Evolutionary conservation across 352 stramenopile genomes (phyloP).

Genomic region (Globisporangium acanthophoron): DNA sequence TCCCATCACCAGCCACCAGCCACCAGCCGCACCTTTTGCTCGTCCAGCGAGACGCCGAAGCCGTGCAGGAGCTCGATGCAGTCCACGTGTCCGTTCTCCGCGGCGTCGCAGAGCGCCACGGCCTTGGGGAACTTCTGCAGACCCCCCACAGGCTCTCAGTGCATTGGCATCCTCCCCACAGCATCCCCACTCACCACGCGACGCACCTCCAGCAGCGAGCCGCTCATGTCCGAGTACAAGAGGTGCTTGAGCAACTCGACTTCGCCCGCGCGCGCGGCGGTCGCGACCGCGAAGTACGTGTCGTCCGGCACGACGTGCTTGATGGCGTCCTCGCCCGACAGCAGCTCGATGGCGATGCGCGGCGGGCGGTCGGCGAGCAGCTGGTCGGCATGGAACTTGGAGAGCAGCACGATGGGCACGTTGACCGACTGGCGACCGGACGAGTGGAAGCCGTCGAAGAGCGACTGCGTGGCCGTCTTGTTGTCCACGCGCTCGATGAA

Average conservation of each 20-base stretch:
- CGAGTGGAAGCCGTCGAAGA: constrained; percentile 87
- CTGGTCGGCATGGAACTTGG: constrained; percentile 74
- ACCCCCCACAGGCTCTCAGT: not conserved
- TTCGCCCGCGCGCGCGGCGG: constrained; percentile 64
- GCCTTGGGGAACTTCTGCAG: constrained; percentile 65
- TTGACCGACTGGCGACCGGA: constrained; percentile 66
- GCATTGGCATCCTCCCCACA: not conserved
- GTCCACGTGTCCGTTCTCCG: constrained; percentile 77
- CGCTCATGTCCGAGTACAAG: constrained; percentile 57
- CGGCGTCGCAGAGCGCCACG: constrained; percentile 73
- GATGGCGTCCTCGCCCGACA: constrained; percentile 67
- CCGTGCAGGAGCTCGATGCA: constrained; percentile 78
- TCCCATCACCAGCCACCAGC: not conserved
- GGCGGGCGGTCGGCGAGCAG: constrained; percentile 46
- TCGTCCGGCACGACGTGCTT: constrained; percentile 64
- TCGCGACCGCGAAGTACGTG: constrained; percentile 66
- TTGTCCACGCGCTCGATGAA: constrained; percentile 69
- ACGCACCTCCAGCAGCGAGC: constrained; percentile 52
- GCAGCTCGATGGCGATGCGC: constrained; percentile 60
- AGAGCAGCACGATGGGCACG: constrained; percentile 76
- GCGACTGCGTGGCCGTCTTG: constrained; percentile 51
- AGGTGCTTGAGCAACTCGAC: constrained; percentile 70
- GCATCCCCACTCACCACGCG: not conserved
- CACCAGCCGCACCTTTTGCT: constrained; percentile 56
- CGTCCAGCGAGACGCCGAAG: constrained; percentile 74